Conservation (phyloP, 2,329 filamentous ascomycete species). For the Aspergillus felis region DNA sequence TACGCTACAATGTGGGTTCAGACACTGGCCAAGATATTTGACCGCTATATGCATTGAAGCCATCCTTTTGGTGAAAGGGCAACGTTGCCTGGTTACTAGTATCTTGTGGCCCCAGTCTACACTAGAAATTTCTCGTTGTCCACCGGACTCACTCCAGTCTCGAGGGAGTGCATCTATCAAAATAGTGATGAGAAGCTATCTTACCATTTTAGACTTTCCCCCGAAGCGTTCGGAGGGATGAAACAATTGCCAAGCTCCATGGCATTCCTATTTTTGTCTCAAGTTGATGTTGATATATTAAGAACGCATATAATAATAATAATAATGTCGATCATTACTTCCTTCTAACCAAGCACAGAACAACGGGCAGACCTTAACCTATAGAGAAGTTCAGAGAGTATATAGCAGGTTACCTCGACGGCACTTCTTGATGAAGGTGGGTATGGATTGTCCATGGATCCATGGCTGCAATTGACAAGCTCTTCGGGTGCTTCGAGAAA, state of each 20-base stretch:
- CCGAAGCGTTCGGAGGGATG: neutral
- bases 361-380: neutral
- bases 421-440: neutral
- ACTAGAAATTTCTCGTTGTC: too few relatives aligned
- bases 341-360: neutral
- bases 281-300: neutral
- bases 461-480: neutral
- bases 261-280: neutral
- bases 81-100: too few relatives aligned
- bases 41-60: neutral
- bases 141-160: neutral
- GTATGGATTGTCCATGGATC: neutral
- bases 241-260: neutral
- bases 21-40: neutral
- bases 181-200: neutral
- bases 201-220: too few relatives aligned
- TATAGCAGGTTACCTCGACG: neutral
- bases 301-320: neutral
- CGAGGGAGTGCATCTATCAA: neutral
- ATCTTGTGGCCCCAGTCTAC: too few relatives aligned
- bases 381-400: neutral
- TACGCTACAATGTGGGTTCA: neutral
- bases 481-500: too few relatives aligned
- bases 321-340: neutral
- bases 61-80: neutral